phyloP scores from a whole-genome alignment of 2,329 filamentous ascomycete genomes.

The Cercospora beticola region DNA sequence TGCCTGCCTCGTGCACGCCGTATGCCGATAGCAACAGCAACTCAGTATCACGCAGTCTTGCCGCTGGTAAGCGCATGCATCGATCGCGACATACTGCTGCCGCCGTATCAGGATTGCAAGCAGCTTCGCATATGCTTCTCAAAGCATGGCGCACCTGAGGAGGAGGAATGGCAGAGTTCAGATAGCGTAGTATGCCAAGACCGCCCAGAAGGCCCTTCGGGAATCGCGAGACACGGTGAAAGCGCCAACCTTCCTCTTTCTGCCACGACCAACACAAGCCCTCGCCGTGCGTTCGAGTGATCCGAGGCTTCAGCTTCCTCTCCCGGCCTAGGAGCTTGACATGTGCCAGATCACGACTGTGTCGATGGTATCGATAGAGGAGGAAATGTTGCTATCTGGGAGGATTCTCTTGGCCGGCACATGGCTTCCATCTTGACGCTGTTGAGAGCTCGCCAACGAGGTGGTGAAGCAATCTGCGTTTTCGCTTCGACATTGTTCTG shows the following conservation, averaged over 20 bases:
- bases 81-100: neutral
- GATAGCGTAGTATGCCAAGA: neutral
- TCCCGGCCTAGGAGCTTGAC: neutral
- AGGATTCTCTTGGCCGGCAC: too few species aligned
- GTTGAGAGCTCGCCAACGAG: too few species aligned
- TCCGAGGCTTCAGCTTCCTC: conserved; percentile 1
- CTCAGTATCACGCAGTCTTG: neutral
- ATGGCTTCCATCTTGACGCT: too few species aligned
- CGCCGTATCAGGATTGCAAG: neutral
- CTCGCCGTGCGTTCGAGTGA: neutral
- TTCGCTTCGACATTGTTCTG: too few species aligned
- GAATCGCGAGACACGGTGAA: neutral
- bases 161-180: neutral
- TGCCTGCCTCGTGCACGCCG: neutral
- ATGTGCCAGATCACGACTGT: neutral
- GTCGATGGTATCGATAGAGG: neutral
- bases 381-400: neutral
- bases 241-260: conserved; percentile 9
- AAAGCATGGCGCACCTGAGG: neutral
- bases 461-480: too few species aligned
- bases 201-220: neutral
- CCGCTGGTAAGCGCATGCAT: neutral
- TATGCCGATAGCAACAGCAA: neutral
- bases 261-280: conserved; percentile 3
- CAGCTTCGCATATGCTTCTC: neutral